A percentile compares a stretch with the other conserved stretches of the same genome.
Evolutionary conservation across 306 rosid genomes (phyloP).

Genomic region (Aeschynomene evenia): DNA sequence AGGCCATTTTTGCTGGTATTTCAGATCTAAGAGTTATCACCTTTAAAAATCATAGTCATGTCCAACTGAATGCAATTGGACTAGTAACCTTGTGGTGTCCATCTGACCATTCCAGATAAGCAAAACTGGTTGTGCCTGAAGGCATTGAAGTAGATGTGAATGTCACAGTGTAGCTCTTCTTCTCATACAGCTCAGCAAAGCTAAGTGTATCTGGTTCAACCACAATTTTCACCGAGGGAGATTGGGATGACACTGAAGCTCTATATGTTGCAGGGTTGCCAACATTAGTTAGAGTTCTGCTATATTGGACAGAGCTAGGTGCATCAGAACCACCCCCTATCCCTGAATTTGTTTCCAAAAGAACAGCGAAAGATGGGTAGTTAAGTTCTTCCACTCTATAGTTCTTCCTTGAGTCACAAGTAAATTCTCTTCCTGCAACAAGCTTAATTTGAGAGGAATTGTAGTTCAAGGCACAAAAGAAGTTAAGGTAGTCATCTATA

Average conservation of each 20-base stretch:
- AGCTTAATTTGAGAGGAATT: slow-evolving; percentile 46
- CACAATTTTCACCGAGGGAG: slow-evolving; percentile 54
- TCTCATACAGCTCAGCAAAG: slow-evolving; percentile 50
- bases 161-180: slow-evolving; percentile 68
- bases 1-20: neutral
- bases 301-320: slow-evolving; percentile 44
- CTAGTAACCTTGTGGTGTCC: slow-evolving; percentile 71
- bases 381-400: slow-evolving; percentile 68
- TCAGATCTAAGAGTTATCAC: neutral
- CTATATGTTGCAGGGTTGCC: slow-evolving; percentile 64
- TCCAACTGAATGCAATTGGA: slow-evolving; percentile 84
- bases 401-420: slow-evolving; percentile 50
- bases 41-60: slow-evolving; percentile 30
- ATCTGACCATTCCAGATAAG: slow-evolving; percentile 74
- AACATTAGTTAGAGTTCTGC: slow-evolving; percentile 72
- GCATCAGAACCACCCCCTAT: slow-evolving; percentile 46
- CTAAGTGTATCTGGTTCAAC: slow-evolving; percentile 65
- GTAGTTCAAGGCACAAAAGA: slow-evolving; percentile 77
- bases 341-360: slow-evolving; percentile 75
- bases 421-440: slow-evolving; percentile 42
- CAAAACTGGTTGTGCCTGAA: slow-evolving; percentile 65
- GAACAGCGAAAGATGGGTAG: slow-evolving; percentile 83
- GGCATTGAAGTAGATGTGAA: slow-evolving; percentile 57
- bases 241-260: slow-evolving; percentile 42
- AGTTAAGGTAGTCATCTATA: slow-evolving; percentile 55